phyloP scores from a whole-genome alignment of 164 flowering plant species.

The Berberis vulgaris region DNA sequence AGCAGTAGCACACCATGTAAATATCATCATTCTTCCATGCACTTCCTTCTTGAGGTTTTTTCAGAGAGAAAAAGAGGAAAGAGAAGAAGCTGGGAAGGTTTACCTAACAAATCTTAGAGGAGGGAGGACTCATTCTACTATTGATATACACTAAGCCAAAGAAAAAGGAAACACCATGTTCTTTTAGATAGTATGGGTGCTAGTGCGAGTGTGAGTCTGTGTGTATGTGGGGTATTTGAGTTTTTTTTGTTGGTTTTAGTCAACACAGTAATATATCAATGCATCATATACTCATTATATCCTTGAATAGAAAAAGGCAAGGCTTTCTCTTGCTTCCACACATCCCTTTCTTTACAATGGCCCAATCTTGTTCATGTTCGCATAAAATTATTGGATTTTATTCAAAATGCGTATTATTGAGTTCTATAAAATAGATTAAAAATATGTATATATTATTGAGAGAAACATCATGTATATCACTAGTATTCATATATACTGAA shows the following conservation, averaged over 20 bases:
- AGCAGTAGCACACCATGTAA: too few relatives aligned
- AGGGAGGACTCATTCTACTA: neutral
- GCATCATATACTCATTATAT: conserved; percentile 14
- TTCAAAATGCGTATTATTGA: too few relatives aligned
- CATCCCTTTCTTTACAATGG: too few relatives aligned
- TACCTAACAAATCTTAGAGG: neutral
- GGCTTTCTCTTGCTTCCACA: neutral
- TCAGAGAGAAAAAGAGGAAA: too few relatives aligned
- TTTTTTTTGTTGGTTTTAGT: conserved; percentile 18
- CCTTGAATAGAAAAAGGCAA: neutral
- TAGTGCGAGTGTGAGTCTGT: neutral
- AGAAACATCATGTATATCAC: too few relatives aligned
- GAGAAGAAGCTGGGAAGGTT: neutral
- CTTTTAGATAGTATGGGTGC: neutral
- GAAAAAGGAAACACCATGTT: neutral
- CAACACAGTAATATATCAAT: conserved; percentile 36
- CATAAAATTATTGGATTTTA: too few relatives aligned
- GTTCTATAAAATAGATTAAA: too few relatives aligned
- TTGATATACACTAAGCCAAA: neutral
- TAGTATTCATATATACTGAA: too few relatives aligned
- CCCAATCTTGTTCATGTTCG: too few relatives aligned
- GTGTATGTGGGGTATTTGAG: neutral
- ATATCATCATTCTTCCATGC: too few relatives aligned
- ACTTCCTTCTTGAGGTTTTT: too few relatives aligned
- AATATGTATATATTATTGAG: too few relatives aligned